phyloP scores from a whole-genome alignment of 192 early-diverging fungal species.

The Coemansia sp. region DNA sequence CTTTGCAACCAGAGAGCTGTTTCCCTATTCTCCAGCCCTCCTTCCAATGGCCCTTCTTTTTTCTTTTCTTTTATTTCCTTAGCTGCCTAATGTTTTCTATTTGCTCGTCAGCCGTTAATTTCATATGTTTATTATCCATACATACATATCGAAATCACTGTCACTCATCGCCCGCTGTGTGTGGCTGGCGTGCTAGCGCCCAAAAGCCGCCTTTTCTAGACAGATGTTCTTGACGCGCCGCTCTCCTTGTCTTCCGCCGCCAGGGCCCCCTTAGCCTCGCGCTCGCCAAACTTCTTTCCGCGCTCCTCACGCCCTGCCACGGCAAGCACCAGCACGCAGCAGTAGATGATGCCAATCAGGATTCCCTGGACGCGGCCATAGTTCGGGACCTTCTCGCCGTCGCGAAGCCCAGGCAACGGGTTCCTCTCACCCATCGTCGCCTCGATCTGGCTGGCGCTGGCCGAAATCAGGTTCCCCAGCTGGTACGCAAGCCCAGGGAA shows the following conservation, averaged over 20 bases:
- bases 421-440: constrained; percentile 53
- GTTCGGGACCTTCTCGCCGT: constrained; percentile 46
- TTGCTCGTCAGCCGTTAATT: not conserved
- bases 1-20: too few relatives aligned
- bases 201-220: too few relatives aligned
- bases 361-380: constrained; percentile 56
- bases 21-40: not conserved
- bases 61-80: not conserved
- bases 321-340: constrained; percentile 40
- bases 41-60: not conserved
- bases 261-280: not conserved
- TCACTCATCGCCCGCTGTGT: not conserved
- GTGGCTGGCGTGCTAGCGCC: too few relatives aligned
- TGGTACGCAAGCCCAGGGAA: constrained; percentile 75
- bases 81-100: not conserved
- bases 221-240: too few relatives aligned
- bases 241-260: not conserved
- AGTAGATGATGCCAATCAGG: constrained; percentile 54
- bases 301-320: constrained; percentile 58
- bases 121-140: not conserved
- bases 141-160: not conserved
- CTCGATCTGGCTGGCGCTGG: constrained; percentile 58
- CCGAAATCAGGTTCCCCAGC: constrained; percentile 65
- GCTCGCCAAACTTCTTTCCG: constrained; percentile 46
- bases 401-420: constrained; percentile 47